Conservation (phyloP, 345 rosid species). For the Erodium maritimum region DNA sequence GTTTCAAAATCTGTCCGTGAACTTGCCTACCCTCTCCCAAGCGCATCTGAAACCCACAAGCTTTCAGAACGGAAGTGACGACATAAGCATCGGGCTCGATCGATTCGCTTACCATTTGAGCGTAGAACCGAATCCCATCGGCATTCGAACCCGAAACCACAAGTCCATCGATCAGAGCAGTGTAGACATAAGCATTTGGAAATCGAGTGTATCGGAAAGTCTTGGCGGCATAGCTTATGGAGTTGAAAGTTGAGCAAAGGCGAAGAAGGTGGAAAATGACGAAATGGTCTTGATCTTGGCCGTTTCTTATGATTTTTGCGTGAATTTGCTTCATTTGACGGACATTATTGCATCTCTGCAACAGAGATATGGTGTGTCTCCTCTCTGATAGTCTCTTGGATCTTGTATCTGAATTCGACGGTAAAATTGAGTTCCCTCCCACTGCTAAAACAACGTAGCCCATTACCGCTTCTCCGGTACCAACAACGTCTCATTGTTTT, state of each 20-base stretch:
- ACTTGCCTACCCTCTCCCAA: conserved; percentile 28
- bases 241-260: conserved; percentile 26
- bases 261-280: conserved; percentile 50
- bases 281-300: conserved; percentile 35
- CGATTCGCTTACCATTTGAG: conserved; percentile 24
- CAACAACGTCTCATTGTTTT: too few relatives aligned
- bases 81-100: conserved; percentile 41
- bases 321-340: conserved; percentile 24
- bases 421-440: too few relatives aligned
- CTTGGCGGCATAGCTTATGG: conserved; percentile 33
- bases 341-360: conserved; percentile 21
- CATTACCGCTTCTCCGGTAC: too few relatives aligned
- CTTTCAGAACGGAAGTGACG: conserved; percentile 37
- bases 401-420: too few relatives aligned
- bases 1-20: conserved; percentile 48
- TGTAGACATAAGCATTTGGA: conserved; percentile 50
- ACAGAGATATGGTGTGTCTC: conserved; percentile 13
- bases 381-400: conserved; percentile 5
- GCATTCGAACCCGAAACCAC: conserved; percentile 24
- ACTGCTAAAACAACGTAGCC: too few relatives aligned
- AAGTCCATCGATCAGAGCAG: conserved; percentile 47
- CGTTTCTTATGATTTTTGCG: conserved; percentile 35
- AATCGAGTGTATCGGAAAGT: conserved; percentile 25
- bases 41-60: conserved; percentile 22
- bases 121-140: conserved; percentile 34